Evolutionary conservation across 2,329 filamentous ascomycete species (phyloP).

Genomic region (Massarina eburnea): DNA sequence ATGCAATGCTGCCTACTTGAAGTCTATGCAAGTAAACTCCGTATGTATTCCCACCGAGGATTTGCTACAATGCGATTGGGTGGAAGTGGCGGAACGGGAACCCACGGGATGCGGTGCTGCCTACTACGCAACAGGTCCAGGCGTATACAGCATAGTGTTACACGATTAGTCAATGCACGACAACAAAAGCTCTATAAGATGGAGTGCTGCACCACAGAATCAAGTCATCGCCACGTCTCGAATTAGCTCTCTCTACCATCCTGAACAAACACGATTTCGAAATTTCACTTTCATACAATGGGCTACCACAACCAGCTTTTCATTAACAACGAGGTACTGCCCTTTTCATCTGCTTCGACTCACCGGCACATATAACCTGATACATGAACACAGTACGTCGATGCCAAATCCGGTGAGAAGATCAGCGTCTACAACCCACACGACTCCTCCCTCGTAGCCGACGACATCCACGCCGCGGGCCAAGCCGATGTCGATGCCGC

Average conservation of each 20-base stretch:
- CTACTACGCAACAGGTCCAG: no score
- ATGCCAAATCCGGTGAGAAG: slow-evolving; percentile 21
- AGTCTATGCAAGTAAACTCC: no score
- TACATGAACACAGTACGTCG: slow-evolving; percentile 16
- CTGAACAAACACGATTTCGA: neutral
- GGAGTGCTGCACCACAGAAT: neutral
- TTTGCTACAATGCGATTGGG: no score
- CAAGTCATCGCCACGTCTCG: neutral
- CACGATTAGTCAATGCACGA: no score
- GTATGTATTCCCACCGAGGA: no score
- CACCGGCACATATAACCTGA: neutral
- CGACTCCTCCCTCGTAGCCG: slow-evolving; percentile 23
- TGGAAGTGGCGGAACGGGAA: no score
- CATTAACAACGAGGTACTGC: slow-evolving; percentile 19
- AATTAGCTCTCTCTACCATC: neutral
- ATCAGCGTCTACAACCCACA: slow-evolving; percentile 21
- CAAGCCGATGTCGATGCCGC: slow-evolving; percentile 25
- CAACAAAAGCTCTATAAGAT: no score
- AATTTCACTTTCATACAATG: neutral
- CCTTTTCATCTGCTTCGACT: neutral
- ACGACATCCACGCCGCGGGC: slow-evolving; percentile 20
- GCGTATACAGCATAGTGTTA: no score
- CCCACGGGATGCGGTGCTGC: no score
- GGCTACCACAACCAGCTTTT: slow-evolving; percentile 13
- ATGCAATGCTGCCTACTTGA: no score